Conservation (phyloP, 148 eudicot genomes). For the Rheum nobile region DNA sequence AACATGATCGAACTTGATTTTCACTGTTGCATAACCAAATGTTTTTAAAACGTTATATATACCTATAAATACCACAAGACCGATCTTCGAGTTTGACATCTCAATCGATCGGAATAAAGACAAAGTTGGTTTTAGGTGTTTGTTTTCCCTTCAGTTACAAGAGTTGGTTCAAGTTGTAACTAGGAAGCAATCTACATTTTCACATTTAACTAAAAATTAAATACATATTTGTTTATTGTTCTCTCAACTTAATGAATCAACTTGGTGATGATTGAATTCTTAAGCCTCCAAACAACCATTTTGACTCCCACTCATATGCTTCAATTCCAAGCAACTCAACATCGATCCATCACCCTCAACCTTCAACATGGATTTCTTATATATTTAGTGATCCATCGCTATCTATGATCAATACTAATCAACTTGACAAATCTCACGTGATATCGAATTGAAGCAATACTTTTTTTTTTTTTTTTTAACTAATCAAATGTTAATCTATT, state of each 20-base stretch:
- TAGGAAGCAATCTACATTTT: background rate
- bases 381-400: background rate
- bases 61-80: too few species aligned
- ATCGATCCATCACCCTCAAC: background rate
- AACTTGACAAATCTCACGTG: background rate
- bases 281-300: background rate
- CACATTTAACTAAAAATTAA: background rate
- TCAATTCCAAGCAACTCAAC: constrained; percentile 4
- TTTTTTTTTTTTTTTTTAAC: background rate
- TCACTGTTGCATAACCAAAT: too few species aligned
- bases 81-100: background rate
- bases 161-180: constrained; percentile 5
- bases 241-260: background rate
- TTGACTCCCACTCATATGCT: background rate
- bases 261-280: background rate
- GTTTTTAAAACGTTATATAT: too few species aligned
- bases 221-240: background rate
- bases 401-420: background rate
- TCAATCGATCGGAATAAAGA: background rate
- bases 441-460: background rate
- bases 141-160: background rate
- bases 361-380: background rate
- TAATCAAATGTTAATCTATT: background rate
- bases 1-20: too few species aligned
- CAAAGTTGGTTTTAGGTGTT: background rate